Percentiles rank a stretch among this genome's conserved stretches.
Conservation (phyloP, 768 basidiomycete species). For the Naematelia encephala region DNA sequence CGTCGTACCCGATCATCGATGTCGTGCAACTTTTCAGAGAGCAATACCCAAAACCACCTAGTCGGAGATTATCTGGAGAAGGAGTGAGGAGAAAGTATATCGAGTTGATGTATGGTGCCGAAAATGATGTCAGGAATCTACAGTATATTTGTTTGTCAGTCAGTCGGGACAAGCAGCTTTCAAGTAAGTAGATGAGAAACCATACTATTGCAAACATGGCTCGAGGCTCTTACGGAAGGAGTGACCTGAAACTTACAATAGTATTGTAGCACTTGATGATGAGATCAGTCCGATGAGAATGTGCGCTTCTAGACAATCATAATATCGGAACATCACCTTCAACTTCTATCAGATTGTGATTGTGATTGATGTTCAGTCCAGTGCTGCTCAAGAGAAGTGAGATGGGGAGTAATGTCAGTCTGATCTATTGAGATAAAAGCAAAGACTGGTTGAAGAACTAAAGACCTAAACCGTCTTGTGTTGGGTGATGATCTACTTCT, state of each 20-base stretch:
- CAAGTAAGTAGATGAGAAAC: not conserved
- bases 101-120: slow-evolving; percentile 38
- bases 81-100: slow-evolving; percentile 35
- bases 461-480: too few relatives aligned
- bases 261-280: slow-evolving; percentile 4
- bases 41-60: slow-evolving; percentile 38
- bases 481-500: too few relatives aligned
- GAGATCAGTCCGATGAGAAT: slow-evolving; percentile 18
- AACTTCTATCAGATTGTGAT: not conserved
- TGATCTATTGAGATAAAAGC: too few relatives aligned
- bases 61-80: slow-evolving; percentile 4
- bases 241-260: slow-evolving; percentile 13
- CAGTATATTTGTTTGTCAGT: not conserved
- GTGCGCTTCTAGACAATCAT: slow-evolving; percentile 24
- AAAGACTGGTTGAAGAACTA: too few relatives aligned
- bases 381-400: not conserved
- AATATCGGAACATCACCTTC: not conserved
- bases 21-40: not conserved
- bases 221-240: not conserved
- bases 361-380: not conserved
- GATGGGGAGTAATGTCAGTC: not conserved
- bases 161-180: not conserved
- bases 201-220: not conserved
- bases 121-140: slow-evolving; percentile 40
- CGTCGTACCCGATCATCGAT: slow-evolving; percentile 21